These are phyloP conservation scores for Thalassia testudinum DNA, from an alignment of 116 monocot species.

Conservation along the genomic window DNA sequence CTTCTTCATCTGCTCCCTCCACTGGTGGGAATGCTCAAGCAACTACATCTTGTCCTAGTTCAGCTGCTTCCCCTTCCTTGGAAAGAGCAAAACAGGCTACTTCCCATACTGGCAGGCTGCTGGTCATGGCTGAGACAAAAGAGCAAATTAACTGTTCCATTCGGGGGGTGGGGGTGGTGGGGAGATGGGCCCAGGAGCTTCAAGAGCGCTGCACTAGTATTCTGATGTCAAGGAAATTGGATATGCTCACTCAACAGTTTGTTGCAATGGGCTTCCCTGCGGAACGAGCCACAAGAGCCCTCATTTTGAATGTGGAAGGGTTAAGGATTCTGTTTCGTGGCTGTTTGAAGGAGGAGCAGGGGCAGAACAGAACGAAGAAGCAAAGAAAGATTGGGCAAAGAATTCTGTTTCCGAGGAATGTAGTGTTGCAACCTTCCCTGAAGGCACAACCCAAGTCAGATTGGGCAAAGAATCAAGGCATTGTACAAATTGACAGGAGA, in stretches of 20 bases:
- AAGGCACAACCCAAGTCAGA: conserved; percentile 17
- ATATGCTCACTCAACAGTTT: conserved; percentile 46
- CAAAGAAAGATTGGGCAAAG: conserved; percentile 18
- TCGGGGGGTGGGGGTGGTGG: conserved; percentile 27
- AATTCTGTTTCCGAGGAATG: neutral
- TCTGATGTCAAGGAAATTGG: conserved; percentile 70
- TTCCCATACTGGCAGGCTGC: conserved; percentile 13
- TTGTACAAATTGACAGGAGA: neutral
- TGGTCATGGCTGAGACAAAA: conserved; percentile 26
- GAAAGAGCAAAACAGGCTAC: neutral
- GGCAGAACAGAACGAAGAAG: conserved; percentile 17
- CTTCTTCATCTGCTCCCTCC: conserved; percentile 14
- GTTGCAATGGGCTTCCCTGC: conserved; percentile 72
- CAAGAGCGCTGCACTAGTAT: conserved; percentile 57
- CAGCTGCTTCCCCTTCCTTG: conserved; percentile 26
- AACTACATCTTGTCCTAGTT: conserved; percentile 30
- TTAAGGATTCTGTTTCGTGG: conserved; percentile 69
- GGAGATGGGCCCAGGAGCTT: conserved; percentile 66
- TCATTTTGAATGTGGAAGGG: conserved; percentile 57
- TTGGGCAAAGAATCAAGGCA: conserved; percentile 15
- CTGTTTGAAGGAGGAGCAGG: conserved; percentile 48
- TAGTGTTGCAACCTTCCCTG: conserved; percentile 11
- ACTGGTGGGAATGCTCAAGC: conserved; percentile 3
- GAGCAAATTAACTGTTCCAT: conserved; percentile 33
- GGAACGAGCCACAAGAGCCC: conserved; percentile 60